phyloP scores from a whole-genome alignment of 768 basidiomycete species.

The Hydnomerulius pinastri region DNA sequence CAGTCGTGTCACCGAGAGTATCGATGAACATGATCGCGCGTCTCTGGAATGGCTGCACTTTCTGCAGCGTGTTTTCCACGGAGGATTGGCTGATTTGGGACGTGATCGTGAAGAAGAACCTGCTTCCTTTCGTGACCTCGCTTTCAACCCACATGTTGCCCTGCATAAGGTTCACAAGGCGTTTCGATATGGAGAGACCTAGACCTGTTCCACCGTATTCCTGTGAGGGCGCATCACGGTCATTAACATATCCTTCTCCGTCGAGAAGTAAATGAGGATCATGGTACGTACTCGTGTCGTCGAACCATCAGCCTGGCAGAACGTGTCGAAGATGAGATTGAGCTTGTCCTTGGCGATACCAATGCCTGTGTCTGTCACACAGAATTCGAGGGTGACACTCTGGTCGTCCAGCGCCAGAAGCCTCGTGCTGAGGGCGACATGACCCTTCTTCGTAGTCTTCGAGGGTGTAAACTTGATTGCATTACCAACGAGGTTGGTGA shows the following conservation, averaged over 20 bases:
- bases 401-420: slow-evolving; percentile 77
- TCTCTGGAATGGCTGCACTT: slow-evolving; percentile 86
- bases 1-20: slow-evolving; percentile 72
- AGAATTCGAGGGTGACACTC: slow-evolving; percentile 92
- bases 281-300: slow-evolving; percentile 76
- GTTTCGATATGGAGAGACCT: slow-evolving; percentile 95
- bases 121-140: slow-evolving; percentile 88
- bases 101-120: slow-evolving; percentile 96
- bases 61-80: slow-evolving; percentile 69
- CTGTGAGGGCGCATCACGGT: slow-evolving; percentile 38
- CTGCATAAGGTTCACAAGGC: slow-evolving; percentile 95
- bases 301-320: slow-evolving; percentile 98
- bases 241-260: slow-evolving; percentile 6
- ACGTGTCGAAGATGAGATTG: slow-evolving; percentile 98
- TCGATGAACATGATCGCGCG: slow-evolving; percentile 92
- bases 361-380: slow-evolving; percentile 96
- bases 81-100: slow-evolving; percentile 78
- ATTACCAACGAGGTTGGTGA: slow-evolving; percentile 93
- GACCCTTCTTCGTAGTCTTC: slow-evolving; percentile 77
- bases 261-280: slow-evolving; percentile 9
- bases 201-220: slow-evolving; percentile 98
- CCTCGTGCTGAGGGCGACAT: slow-evolving; percentile 87
- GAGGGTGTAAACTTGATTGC: slow-evolving; percentile 96
- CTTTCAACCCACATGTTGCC: slow-evolving; percentile 99
- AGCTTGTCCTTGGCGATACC: slow-evolving; percentile 98